Evolutionary conservation across 345 rosid species (phyloP).

Genomic region (Eucalyptus erythrocorys): DNA sequence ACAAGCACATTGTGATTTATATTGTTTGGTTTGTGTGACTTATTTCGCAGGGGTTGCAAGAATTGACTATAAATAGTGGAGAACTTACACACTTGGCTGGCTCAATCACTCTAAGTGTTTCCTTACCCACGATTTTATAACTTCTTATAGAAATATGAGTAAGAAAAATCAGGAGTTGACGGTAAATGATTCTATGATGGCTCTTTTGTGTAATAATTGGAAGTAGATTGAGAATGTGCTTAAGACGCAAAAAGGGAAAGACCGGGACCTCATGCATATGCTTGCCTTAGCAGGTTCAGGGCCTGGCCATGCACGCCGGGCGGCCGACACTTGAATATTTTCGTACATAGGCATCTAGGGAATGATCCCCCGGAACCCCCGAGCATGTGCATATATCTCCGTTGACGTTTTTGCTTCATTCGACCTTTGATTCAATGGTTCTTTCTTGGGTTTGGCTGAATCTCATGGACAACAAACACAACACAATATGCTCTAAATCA

Average conservation of each 20-base stretch:
- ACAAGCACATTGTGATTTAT: too few species aligned
- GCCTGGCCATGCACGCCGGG: background rate
- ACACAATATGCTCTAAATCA: background rate
- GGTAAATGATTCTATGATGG: background rate
- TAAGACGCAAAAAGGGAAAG: background rate
- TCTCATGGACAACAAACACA: background rate
- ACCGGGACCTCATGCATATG: background rate
- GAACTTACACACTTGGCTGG: background rate
- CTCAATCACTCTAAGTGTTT: background rate
- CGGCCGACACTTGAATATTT: background rate
- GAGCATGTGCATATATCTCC: background rate
- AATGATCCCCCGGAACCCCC: background rate
- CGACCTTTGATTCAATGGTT: background rate
- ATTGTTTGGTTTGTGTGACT: too few species aligned
- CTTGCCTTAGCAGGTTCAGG: background rate
- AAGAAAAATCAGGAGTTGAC: background rate
- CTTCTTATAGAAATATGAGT: background rate
- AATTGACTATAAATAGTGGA: background rate
- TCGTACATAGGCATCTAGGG: background rate
- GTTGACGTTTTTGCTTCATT: background rate
- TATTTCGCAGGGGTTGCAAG: rapidly evolving
- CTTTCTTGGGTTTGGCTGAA: background rate
- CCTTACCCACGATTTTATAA: background rate
- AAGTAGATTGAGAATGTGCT: background rate
- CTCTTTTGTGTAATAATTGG: background rate